phyloP scores from a whole-genome alignment of 2,329 filamentous ascomycete species.

The Fusarium vanettenii region DNA sequence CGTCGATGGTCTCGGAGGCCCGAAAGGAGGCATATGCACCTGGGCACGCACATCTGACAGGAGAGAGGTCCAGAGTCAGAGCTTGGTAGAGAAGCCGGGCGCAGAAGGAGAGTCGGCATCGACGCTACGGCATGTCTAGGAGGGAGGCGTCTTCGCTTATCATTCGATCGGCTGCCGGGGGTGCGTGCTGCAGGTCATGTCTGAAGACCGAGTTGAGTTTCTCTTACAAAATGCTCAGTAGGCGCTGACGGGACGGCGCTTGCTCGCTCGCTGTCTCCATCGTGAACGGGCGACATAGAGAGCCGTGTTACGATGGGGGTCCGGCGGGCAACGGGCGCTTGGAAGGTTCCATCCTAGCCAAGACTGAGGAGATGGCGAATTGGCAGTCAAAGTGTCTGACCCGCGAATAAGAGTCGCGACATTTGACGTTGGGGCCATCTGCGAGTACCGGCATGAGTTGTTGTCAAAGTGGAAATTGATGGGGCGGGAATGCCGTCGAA shows the following conservation, averaged over 20 bases:
- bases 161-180: background rate
- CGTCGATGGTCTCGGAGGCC: slow-evolving; percentile 1
- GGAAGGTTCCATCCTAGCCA: background rate
- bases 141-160: background rate
- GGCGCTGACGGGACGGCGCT: background rate
- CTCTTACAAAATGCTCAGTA: background rate
- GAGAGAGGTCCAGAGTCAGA: slow-evolving; percentile 1
- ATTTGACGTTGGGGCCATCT: background rate
- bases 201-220: background rate
- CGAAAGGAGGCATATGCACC: slow-evolving; percentile 8
- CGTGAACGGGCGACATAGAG: slow-evolving; percentile 1
- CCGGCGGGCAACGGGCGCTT: background rate
- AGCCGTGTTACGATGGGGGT: background rate
- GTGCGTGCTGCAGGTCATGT: background rate
- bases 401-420: background rate
- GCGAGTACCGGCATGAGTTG: slow-evolving; percentile 36
- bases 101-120: background rate
- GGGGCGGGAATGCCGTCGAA: slow-evolving; percentile 28
- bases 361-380: background rate
- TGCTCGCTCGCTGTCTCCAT: background rate
- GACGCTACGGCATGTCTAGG: background rate
- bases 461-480: slow-evolving; percentile 38
- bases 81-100: background rate
- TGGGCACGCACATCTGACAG: background rate
- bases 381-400: background rate